phyloP scores from a whole-genome alignment of 306 rosid genomes.

The Vigna nakashimae region DNA sequence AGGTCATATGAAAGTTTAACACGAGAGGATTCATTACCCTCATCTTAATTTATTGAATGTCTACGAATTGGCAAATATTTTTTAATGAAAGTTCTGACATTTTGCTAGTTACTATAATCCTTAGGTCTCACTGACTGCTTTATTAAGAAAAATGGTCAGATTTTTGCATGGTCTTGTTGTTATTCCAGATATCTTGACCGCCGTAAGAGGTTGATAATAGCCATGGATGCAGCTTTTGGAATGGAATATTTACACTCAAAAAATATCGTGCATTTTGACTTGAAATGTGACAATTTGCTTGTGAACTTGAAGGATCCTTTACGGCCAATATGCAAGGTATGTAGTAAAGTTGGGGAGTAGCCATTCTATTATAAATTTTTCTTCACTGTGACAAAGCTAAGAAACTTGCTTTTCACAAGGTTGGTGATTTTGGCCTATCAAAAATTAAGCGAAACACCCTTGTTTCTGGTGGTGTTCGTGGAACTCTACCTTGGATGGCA shows the following conservation, averaged over 20 bases:
- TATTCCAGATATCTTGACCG: slow-evolving; percentile 80
- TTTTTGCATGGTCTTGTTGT: slow-evolving; percentile 43
- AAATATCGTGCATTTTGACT: slow-evolving; percentile 87
- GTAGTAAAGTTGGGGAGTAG: slow-evolving; percentile 3
- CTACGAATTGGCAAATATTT: slow-evolving; percentile 6
- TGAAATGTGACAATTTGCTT: slow-evolving; percentile 92
- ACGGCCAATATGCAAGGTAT: slow-evolving; percentile 91
- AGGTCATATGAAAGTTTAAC: slow-evolving; percentile 4
- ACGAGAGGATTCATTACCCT: neutral
- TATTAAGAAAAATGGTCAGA: slow-evolving; percentile 28
- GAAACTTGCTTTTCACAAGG: slow-evolving; percentile 54
- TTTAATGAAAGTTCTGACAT: neutral
- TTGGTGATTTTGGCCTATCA: slow-evolving; percentile 92
- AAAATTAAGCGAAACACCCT: slow-evolving; percentile 82
- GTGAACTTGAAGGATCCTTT: slow-evolving; percentile 87
- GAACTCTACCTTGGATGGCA: slow-evolving; percentile 96
- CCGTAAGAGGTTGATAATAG: slow-evolving; percentile 84
- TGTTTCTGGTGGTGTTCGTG: slow-evolving; percentile 94
- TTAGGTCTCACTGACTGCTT: neutral
- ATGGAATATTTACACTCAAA: slow-evolving; percentile 93
- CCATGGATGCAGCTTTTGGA: slow-evolving; percentile 97
- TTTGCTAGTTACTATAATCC: slow-evolving; percentile 26
- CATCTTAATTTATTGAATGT: slow-evolving; percentile 32
- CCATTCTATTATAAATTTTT: slow-evolving; percentile 12
- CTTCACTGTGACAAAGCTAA: slow-evolving; percentile 6